phyloP scores from a whole-genome alignment of 2,329 filamentous ascomycete species.

The Cercospora citrullina region DNA sequence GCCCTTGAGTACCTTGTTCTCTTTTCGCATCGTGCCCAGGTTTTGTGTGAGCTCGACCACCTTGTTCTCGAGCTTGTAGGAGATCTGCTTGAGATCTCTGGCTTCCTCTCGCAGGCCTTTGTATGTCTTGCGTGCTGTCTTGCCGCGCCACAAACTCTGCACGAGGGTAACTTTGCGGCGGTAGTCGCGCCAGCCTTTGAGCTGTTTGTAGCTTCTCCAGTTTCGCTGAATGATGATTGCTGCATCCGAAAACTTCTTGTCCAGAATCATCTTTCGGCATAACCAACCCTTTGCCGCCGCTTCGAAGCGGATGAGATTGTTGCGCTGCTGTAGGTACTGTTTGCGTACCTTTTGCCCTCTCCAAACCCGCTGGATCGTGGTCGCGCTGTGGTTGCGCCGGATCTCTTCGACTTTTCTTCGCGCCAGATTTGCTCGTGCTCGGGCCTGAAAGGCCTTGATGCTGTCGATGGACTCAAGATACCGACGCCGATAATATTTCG shows the following conservation, averaged over 20 bases:
- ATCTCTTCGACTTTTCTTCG: conserved; percentile 76
- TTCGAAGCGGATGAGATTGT: conserved; percentile 84
- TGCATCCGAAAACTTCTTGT: conserved; percentile 89
- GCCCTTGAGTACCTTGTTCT: conserved; percentile 84
- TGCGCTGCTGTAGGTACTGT: conserved; percentile 73
- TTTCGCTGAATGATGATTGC: conserved; percentile 85
- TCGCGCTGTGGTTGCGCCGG: conserved; percentile 81
- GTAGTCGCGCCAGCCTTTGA: conserved; percentile 82
- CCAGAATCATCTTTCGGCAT: conserved; percentile 85
- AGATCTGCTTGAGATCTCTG: conserved; percentile 97
- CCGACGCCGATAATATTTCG: conserved; percentile 90
- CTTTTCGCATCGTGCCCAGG: conserved; percentile 84
- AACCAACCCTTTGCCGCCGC: conserved; percentile 89
- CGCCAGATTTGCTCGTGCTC: conserved; percentile 74
- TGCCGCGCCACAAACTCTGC: conserved; percentile 91
- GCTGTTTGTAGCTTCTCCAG: conserved; percentile 78
- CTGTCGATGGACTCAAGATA: conserved; percentile 84
- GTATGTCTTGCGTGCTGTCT: conserved; percentile 75
- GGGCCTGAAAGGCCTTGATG: conserved; percentile 77
- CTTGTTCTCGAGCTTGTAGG: conserved; percentile 99
- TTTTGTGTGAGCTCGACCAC: conserved; percentile 96
- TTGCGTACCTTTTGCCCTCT: conserved; percentile 87
- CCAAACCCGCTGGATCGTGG: conserved; percentile 94
- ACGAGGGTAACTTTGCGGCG: conserved; percentile 85
- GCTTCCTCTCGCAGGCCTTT: conserved; percentile 92